phyloP scores from a whole-genome alignment of 495 filamentous ascomycete genomes.

The Hyaloscypha variabilis region DNA sequence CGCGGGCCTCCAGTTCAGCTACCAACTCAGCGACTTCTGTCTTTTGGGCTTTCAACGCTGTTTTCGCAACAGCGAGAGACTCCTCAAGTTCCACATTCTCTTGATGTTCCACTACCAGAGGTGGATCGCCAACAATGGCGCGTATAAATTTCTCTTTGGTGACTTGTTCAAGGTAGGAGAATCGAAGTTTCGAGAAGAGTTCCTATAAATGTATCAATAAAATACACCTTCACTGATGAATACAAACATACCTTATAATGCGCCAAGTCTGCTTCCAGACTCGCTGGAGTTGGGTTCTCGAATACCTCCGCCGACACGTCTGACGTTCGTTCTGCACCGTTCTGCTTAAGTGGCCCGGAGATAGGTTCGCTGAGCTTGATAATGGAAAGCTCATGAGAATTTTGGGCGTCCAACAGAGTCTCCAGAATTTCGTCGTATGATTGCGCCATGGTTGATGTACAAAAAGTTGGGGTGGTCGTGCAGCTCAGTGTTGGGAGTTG shows the following conservation, averaged over 20 bases:
- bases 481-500: slow-evolving; percentile 1
- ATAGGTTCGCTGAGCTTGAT: slow-evolving; percentile 77
- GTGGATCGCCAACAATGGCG: slow-evolving; percentile 81
- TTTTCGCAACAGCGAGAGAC: slow-evolving; percentile 70
- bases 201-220: slow-evolving; percentile 51
- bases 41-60: slow-evolving; percentile 75
- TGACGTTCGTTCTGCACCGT: slow-evolving; percentile 56
- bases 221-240: background rate
- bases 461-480: no score
- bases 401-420: slow-evolving; percentile 33
- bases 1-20: slow-evolving; percentile 67
- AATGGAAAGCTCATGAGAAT: slow-evolving; percentile 66
- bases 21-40: slow-evolving; percentile 75
- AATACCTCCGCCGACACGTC: slow-evolving; percentile 67
- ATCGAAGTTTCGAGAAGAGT: slow-evolving; percentile 93
- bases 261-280: slow-evolving; percentile 79
- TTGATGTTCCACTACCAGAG: slow-evolving; percentile 75
- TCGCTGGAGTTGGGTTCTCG: slow-evolving; percentile 71
- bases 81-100: slow-evolving; percentile 84
- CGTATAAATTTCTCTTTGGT: slow-evolving; percentile 82
- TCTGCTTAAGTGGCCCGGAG: slow-evolving; percentile 47
- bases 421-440: slow-evolving; percentile 34
- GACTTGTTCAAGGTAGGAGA: slow-evolving; percentile 86
- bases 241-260: slow-evolving; percentile 71
- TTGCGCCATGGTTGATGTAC: slow-evolving; percentile 23